Conservation (phyloP, 148 eudicot genomes). For the Persicaria maculosa region DNA sequence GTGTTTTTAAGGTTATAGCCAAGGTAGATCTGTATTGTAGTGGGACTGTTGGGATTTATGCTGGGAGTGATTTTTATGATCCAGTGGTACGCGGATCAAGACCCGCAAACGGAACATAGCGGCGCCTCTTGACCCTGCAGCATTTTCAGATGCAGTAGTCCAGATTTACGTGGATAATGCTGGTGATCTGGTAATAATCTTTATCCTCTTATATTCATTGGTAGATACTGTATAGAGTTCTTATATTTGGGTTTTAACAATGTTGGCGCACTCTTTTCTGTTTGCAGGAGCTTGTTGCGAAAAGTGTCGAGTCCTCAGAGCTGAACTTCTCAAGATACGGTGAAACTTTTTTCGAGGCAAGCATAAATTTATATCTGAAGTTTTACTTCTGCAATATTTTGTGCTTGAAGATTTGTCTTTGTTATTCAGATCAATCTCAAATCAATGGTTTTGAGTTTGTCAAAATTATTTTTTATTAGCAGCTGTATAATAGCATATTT, state of each 20-base stretch:
- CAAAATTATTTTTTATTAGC: not conserved
- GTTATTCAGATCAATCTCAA: not conserved
- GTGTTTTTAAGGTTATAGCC: not conserved
- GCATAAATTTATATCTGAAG: constrained; percentile 1
- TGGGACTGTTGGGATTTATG: not conserved
- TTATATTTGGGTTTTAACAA: not conserved
- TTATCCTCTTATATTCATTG: not conserved
- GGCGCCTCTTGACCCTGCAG: constrained; percentile 99
- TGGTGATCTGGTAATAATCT: constrained; percentile 86
- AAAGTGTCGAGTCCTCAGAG: constrained; percentile 85
- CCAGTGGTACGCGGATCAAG: constrained; percentile 99
- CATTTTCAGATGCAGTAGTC: constrained; percentile 99
- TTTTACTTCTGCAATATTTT: not conserved
- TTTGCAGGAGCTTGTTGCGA: constrained; percentile 88
- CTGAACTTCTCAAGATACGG: constrained; percentile 97
- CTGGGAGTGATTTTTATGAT: constrained; percentile 7
- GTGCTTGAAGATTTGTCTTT: not conserved
- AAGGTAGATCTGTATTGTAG: not conserved
- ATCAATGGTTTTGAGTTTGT: not conserved
- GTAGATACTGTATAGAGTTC: not conserved
- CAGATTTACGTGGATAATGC: constrained; percentile 99
- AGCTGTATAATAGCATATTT: not conserved
- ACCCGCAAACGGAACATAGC: constrained; percentile 99
- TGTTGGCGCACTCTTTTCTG: constrained; percentile 6
- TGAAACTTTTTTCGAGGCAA: constrained; percentile 96